Evolutionary conservation across 1,139 yeast genomes (phyloP).

Genomic region (Lodderomyces pseudojiufengensis): DNA sequence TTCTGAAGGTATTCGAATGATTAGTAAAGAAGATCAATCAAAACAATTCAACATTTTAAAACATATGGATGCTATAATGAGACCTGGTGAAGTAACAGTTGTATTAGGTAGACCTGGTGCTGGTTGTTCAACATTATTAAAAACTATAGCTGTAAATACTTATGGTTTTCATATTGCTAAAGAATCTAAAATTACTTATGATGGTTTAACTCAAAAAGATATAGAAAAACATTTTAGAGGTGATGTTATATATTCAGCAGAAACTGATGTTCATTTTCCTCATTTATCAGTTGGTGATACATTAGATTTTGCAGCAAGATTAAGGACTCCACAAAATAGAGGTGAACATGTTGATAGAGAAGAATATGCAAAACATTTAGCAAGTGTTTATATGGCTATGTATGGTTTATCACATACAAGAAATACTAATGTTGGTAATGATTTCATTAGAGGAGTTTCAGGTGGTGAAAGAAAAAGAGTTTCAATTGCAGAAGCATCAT

Average conservation of each 20-base stretch:
- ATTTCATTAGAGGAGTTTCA: conserved; percentile 37
- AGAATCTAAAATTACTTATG: conserved; percentile 31
- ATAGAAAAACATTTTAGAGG: conserved; percentile 44
- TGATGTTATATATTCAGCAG: conserved; percentile 55
- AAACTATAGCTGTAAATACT: conserved; percentile 32
- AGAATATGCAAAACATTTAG: conserved; percentile 40
- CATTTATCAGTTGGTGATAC: conserved; percentile 52
- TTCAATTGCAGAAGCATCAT: conserved; percentile 40
- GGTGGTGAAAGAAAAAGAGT: conserved; percentile 48
- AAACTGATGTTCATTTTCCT: conserved; percentile 52
- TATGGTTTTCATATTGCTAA: conserved; percentile 51
- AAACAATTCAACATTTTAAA: conserved; percentile 29
- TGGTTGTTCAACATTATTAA: conserved; percentile 33
- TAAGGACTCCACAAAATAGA: conserved; percentile 42
- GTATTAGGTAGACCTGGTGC: conserved; percentile 38
- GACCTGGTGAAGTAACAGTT: conserved; percentile 33
- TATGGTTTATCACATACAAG: conserved; percentile 36
- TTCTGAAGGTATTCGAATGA: conserved; percentile 30
- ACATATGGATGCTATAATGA: conserved; percentile 31
- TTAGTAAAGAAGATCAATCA: conserved; percentile 32
- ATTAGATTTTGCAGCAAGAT: conserved; percentile 39
- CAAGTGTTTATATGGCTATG: conserved; percentile 41
- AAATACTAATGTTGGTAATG: conserved; percentile 35
- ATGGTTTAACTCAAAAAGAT: conserved; percentile 34
- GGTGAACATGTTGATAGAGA: conserved; percentile 32